A percentile compares a stretch with the other conserved stretches of the same genome.
Evolutionary conservation across 768 basidiomycete genomes (phyloP).

Genomic region (Mycena maculata): DNA sequence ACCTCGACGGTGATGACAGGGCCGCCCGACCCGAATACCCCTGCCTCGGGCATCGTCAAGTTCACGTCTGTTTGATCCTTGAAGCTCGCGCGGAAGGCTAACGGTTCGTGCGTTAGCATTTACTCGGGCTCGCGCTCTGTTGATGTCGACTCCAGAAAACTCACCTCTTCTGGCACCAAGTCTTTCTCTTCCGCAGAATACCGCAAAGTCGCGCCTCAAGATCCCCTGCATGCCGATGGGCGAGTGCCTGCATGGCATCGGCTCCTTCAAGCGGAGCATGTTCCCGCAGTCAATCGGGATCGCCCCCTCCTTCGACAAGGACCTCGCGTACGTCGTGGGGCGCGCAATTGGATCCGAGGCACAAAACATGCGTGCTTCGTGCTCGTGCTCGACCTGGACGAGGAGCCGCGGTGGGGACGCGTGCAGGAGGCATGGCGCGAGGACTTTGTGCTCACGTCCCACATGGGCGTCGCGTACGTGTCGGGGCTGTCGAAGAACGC

Average conservation of each 20-base stretch:
- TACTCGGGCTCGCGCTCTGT: too few species aligned
- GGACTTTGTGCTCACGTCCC: constrained; percentile 40
- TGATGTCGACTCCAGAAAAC: too few species aligned
- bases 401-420: constrained; percentile 42
- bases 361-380: constrained; percentile 38
- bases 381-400: constrained; percentile 42
- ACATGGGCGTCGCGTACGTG: constrained; percentile 40
- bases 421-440: constrained; percentile 42
- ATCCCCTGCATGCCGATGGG: constrained; percentile 39
- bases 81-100: too few species aligned
- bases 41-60: too few species aligned
- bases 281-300: constrained; percentile 40
- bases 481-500: constrained; percentile 40
- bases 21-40: too few species aligned
- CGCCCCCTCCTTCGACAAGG: constrained; percentile 37
- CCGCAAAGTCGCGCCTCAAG: constrained; percentile 37
- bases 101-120: too few species aligned
- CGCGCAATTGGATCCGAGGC: constrained; percentile 42
- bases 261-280: constrained; percentile 41
- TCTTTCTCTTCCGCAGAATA: too few species aligned
- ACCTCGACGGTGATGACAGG: too few species aligned
- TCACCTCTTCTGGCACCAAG: too few species aligned
- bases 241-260: constrained; percentile 42
- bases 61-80: too few species aligned
- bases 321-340: constrained; percentile 37